phyloP scores from a whole-genome alignment of 2,329 filamentous ascomycete species.

The Fusarium succisae region DNA sequence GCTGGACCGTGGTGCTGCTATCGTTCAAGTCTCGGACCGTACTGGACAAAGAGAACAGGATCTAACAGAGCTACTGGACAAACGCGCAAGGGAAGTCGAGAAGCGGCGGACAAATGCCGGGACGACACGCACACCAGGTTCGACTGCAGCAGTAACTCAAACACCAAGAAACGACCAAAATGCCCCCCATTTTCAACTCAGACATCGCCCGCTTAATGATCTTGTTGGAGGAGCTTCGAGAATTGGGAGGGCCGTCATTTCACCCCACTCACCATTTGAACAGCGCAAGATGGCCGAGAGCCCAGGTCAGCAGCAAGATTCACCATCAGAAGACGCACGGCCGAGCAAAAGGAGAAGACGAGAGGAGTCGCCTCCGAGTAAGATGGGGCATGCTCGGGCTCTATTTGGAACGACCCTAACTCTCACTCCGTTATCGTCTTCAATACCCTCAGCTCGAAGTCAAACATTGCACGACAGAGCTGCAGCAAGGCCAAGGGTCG shows the following conservation, averaged over 20 bases:
- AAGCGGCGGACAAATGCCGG: constrained; percentile 57
- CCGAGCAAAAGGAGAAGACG: constrained; percentile 43
- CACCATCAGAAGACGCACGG: constrained; percentile 28
- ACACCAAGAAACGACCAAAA: constrained; percentile 33
- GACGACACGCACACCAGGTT: constrained; percentile 47
- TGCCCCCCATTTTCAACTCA: constrained; percentile 49
- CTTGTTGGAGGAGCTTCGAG: constrained; percentile 45
- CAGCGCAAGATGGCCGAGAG: constrained; percentile 38
- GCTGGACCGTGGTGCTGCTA: constrained; percentile 76
- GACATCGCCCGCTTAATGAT: constrained; percentile 56
- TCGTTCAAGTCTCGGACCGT: constrained; percentile 83
- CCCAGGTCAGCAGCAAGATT: constrained; percentile 21
- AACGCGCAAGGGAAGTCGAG: constrained; percentile 67
- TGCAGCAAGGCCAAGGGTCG: constrained; percentile 7
- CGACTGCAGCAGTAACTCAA: constrained; percentile 32
- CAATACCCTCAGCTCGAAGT: constrained; percentile 17
- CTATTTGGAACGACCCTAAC: constrained; percentile 49
- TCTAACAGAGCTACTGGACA: constrained; percentile 77
- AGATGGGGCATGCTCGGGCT: constrained; percentile 46
- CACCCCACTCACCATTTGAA: constrained; percentile 49
- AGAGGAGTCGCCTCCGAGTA: constrained; percentile 46
- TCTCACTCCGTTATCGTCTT: constrained; percentile 40
- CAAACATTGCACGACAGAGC: constrained; percentile 35
- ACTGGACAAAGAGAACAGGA: constrained; percentile 81
- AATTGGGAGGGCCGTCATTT: constrained; percentile 47